These are phyloP conservation scores for Colletotrichum sp. DNA, from an alignment of 2,329 filamentous ascomycete species.

Conservation along the genomic window DNA sequence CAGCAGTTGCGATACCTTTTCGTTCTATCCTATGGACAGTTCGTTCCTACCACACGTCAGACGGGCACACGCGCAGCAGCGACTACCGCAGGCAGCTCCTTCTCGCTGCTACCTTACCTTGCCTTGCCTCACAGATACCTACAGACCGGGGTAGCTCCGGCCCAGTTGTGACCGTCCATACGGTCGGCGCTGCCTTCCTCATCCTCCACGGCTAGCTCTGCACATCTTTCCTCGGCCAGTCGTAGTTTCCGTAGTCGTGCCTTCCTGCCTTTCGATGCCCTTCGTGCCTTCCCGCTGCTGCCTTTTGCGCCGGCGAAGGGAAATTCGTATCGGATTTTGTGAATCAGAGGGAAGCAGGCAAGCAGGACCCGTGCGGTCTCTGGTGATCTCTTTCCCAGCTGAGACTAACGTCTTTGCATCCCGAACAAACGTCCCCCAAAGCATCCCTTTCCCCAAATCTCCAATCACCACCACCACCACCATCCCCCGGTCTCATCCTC, in stretches of 20 bases:
- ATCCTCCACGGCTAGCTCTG: neutral
- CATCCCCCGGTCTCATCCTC: neutral
- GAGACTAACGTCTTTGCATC: neutral
- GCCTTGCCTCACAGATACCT: neutral
- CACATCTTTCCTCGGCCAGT: neutral
- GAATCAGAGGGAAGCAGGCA: neutral
- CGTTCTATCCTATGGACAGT: neutral
- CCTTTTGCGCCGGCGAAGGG: neutral
- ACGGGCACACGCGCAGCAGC: neutral
- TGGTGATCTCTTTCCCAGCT: neutral
- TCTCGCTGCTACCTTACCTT: neutral
- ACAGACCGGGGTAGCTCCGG: constrained; percentile 4
- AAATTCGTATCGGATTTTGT: neutral
- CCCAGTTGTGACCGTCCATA: neutral
- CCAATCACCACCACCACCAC: neutral
- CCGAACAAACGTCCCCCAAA: neutral
- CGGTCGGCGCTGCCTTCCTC: neutral
- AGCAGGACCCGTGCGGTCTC: neutral
- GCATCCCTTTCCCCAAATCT: neutral
- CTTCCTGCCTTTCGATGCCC: neutral
- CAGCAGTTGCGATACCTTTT: neutral
- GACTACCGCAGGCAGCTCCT: neutral
- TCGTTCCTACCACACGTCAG: neutral
- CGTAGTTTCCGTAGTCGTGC: neutral
- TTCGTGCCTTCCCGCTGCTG: neutral